A percentile compares a stretch with the other conserved stretches of the same genome.
phyloP scores from a whole-genome alignment of 306 rosid genomes.

The Quercus aquifolioides region DNA sequence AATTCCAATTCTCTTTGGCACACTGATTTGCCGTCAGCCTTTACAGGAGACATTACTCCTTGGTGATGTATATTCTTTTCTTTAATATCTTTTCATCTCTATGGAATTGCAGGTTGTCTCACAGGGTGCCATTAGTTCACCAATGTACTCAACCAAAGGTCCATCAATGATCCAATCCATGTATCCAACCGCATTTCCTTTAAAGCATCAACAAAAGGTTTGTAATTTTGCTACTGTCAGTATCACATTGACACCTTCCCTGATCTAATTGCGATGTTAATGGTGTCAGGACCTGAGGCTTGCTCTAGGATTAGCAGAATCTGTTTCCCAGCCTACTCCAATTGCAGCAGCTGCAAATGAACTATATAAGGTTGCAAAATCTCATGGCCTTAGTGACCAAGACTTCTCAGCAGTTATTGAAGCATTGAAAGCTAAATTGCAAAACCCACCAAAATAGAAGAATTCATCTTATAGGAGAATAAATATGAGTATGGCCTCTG shows the following conservation, averaged over 20 bases:
- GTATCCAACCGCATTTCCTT: conserved; percentile 87
- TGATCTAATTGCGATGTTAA: background rate
- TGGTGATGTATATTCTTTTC: background rate
- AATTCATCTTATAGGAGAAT: background rate
- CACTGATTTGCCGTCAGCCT: background rate
- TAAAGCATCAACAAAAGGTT: conserved; percentile 98
- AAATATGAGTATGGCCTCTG: background rate
- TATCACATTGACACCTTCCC: background rate
- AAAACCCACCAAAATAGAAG: conserved; percentile 33
- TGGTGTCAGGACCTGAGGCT: conserved; percentile 87
- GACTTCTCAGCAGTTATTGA: conserved; percentile 97
- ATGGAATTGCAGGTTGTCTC: conserved; percentile 71
- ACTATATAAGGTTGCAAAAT: conserved; percentile 86
- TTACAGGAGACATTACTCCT: background rate
- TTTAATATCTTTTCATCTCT: conserved; percentile 3
- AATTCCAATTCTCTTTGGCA: background rate
- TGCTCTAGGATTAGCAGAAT: conserved; percentile 85
- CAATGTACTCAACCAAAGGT: conserved; percentile 86
- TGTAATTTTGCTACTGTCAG: conserved; percentile 15
- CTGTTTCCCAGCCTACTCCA: conserved; percentile 85
- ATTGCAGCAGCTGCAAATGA: conserved; percentile 95
- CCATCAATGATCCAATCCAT: conserved; percentile 84
- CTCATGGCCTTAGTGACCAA: conserved; percentile 74
- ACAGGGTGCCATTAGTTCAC: conserved; percentile 93
- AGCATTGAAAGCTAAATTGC: conserved; percentile 70